Evolutionary conservation across 129 eudicot genomes (phyloP).

Genomic region (Arctium minus): DNA sequence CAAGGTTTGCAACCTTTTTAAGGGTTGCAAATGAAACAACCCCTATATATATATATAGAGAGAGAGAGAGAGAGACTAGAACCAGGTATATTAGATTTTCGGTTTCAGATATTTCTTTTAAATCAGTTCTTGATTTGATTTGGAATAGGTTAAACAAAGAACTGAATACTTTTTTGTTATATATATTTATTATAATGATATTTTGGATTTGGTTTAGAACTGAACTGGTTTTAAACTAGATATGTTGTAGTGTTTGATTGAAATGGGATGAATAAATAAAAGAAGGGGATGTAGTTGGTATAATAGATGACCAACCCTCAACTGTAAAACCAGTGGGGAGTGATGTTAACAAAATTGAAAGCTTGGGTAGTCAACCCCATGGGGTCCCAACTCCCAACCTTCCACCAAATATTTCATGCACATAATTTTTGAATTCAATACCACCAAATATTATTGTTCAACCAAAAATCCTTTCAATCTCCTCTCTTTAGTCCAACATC

Average conservation of each 20-base stretch:
- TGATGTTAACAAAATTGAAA: conserved; percentile 26
- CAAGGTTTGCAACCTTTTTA: no score
- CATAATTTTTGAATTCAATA: conserved; percentile 26
- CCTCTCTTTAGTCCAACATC: conserved; percentile 10
- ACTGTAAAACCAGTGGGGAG: conserved; percentile 28
- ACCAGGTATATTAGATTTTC: no score
- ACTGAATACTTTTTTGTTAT: no score
- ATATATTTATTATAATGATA: no score
- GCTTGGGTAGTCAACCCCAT: conserved; percentile 26
- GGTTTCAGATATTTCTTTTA: no score
- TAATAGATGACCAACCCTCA: conserved; percentile 60
- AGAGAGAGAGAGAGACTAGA: no score
- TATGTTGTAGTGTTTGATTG: background rate
- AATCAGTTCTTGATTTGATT: no score
- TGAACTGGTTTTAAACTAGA: background rate
- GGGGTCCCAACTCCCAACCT: conserved; percentile 30
- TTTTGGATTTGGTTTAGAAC: background rate
- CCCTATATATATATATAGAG: no score
- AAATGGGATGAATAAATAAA: background rate
- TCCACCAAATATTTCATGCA: conserved; percentile 55
- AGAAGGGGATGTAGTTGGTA: conserved; percentile 40
- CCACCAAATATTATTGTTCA: conserved; percentile 14
- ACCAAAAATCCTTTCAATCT: conserved; percentile 10
- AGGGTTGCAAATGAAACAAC: no score
- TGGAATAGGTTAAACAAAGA: no score